These are phyloP conservation scores for Moniliella sp. DNA, from an alignment of 1,284 basidiomycete species.

Conservation along the genomic window DNA sequence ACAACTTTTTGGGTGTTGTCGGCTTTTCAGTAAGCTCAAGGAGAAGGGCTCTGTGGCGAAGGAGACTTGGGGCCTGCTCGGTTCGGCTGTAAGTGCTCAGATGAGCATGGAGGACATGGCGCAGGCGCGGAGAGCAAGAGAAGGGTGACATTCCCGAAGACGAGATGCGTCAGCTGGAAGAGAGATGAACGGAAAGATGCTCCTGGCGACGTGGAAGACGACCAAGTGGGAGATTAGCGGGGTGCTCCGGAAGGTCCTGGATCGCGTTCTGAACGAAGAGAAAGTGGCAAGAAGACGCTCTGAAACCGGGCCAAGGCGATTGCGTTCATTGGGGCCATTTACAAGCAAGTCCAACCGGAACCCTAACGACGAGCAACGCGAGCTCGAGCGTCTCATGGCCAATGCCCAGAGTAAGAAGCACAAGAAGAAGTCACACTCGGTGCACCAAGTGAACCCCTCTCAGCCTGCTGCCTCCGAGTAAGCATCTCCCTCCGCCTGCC, in stretches of 20 bases:
- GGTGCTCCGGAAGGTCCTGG: constrained; percentile 9
- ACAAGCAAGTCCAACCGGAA: constrained; percentile 22
- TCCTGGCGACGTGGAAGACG: constrained; percentile 11
- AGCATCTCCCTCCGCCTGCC: no score
- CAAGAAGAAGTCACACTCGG: no score
- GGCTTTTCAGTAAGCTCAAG: constrained; percentile 80
- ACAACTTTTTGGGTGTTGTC: constrained; percentile 57
- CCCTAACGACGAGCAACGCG: constrained; percentile 28
- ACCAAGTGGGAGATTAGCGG: constrained; percentile 18
- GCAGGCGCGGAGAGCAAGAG: constrained; percentile 56
- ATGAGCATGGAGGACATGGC: constrained; percentile 61
- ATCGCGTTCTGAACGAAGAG: constrained; percentile 30
- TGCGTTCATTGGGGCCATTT: constrained; percentile 23
- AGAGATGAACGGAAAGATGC: constrained; percentile 72
- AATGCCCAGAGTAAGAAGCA: constrained; percentile 36
- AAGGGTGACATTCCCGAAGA: constrained; percentile 66
- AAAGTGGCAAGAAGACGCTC: constrained; percentile 25
- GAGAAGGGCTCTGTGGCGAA: constrained; percentile 60
- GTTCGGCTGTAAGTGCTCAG: constrained; percentile 42
- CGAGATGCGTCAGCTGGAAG: constrained; percentile 51
- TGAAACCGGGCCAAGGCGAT: constrained; percentile 26
- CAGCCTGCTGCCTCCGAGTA: no score
- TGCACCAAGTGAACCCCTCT: no score
- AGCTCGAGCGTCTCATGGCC: constrained; percentile 35
- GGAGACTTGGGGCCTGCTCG: constrained; percentile 34